These are phyloP conservation scores for Erodium texanum DNA, from an alignment of 441 rosid species.

Conservation along the genomic window DNA sequence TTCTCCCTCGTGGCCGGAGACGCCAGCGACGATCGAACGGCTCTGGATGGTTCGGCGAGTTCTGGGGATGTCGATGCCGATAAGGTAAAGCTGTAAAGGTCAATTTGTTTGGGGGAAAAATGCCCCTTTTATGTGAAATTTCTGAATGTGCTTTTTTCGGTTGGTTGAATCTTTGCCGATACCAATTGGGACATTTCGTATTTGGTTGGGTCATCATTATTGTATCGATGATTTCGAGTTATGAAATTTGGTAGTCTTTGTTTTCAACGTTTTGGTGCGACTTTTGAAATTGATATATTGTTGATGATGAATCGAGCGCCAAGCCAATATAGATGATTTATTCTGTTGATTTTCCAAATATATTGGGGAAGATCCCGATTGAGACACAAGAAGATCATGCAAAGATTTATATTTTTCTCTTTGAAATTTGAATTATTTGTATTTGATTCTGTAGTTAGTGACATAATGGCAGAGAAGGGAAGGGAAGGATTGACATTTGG, in stretches of 20 bases:
- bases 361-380: background rate
- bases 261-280: no score
- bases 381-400: no score
- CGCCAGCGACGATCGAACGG: conserved; percentile 34
- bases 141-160: background rate
- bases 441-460: no score
- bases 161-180: background rate
- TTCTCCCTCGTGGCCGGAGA: conserved; percentile 27
- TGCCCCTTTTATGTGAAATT: background rate
- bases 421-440: no score
- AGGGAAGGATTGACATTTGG: no score
- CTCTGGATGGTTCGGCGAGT: conserved; percentile 28
- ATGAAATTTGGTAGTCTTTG: background rate
- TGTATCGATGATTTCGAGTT: background rate
- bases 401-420: no score
- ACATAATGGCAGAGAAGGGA: no score
- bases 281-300: no score
- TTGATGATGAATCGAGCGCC: no score
- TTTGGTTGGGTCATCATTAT: no score
- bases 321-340: background rate
- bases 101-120: conserved; percentile 9
- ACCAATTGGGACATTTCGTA: background rate
- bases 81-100: conserved; percentile 76
- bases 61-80: conserved; percentile 34
- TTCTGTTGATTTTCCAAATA: background rate